These are phyloP conservation scores for Aspergillus alliaceus DNA, from an alignment of 2,329 filamentous ascomycete species.

Conservation along the genomic window DNA sequence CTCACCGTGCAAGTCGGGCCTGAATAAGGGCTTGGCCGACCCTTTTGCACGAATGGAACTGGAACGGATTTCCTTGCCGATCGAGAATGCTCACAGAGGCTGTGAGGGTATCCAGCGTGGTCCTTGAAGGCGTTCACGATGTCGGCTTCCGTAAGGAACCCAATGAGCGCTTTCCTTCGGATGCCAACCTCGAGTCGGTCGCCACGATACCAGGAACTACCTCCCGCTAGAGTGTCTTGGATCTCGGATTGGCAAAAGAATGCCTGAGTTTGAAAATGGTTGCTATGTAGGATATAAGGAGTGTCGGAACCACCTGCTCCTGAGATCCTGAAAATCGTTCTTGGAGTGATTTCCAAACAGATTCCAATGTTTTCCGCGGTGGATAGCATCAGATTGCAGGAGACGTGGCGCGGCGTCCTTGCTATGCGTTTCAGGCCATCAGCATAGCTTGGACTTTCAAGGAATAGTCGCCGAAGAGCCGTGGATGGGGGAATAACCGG, in stretches of 20 bases:
- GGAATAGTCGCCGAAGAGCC: not conserved
- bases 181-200: not conserved
- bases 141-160: not conserved
- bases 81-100: not conserved
- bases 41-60: not conserved
- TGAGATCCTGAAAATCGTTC: not conserved
- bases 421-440: not conserved
- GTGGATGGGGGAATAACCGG: not conserved
- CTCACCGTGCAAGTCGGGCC: not conserved
- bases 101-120: not conserved
- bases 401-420: not conserved
- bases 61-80: not conserved
- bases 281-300: not conserved
- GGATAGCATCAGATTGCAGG: not conserved
- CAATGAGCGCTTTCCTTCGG: not conserved
- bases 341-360: not conserved
- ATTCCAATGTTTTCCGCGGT: not conserved
- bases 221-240: not conserved
- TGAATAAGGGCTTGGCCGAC: not conserved
- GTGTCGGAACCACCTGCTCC: not conserved
- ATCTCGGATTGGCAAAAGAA: not conserved
- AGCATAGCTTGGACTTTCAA: not conserved
- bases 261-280: not conserved
- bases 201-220: not conserved
- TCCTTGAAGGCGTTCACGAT: not conserved